Conservation (phyloP, 139 green algal genomes). For the Picochlorum sp. region DNA sequence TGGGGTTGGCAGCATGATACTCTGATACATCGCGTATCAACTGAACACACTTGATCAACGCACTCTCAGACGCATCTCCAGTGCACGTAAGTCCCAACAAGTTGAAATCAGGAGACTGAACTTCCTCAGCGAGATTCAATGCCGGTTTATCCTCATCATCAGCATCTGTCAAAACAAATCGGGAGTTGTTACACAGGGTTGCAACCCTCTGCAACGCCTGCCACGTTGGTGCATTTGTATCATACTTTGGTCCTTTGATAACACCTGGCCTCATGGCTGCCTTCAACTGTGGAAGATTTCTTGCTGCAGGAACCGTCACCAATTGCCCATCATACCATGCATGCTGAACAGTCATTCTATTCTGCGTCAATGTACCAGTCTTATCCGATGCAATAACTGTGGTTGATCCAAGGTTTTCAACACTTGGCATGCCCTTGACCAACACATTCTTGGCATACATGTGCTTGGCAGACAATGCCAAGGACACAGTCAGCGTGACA, state of each 20-base stretch:
- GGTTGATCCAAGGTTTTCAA: slow-evolving; percentile 88
- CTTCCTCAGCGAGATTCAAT: slow-evolving; percentile 30
- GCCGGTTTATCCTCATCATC: slow-evolving; percentile 26
- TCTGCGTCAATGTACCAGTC: slow-evolving; percentile 50
- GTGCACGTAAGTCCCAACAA: slow-evolving; percentile 47
- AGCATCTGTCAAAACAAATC: slow-evolving; percentile 46
- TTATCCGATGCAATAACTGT: slow-evolving; percentile 53
- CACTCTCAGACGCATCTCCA: slow-evolving; percentile 66
- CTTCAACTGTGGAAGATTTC: slow-evolving; percentile 47
- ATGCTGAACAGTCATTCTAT: slow-evolving; percentile 35
- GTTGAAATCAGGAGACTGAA: slow-evolving; percentile 60
- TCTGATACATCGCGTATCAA: slow-evolving; percentile 46
- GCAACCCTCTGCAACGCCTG: slow-evolving; percentile 47
- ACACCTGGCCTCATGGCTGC: slow-evolving; percentile 23
- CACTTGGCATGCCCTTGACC: slow-evolving; percentile 80
- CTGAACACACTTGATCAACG: slow-evolving; percentile 62
- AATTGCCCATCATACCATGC: slow-evolving; percentile 42
- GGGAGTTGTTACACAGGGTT: slow-evolving; percentile 67
- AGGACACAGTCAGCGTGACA: slow-evolving; percentile 95
- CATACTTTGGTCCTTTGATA: slow-evolving; percentile 26
- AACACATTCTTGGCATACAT: slow-evolving; percentile 76
- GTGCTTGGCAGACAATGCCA: slow-evolving; percentile 89
- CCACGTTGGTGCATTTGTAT: slow-evolving; percentile 40
- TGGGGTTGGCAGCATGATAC: slow-evolving; percentile 44
- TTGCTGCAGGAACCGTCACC: slow-evolving; percentile 36